These are phyloP conservation scores for Ophiostoma perfectum DNA, from an alignment of 2,329 filamentous ascomycete genomes.

Conservation along the genomic window DNA sequence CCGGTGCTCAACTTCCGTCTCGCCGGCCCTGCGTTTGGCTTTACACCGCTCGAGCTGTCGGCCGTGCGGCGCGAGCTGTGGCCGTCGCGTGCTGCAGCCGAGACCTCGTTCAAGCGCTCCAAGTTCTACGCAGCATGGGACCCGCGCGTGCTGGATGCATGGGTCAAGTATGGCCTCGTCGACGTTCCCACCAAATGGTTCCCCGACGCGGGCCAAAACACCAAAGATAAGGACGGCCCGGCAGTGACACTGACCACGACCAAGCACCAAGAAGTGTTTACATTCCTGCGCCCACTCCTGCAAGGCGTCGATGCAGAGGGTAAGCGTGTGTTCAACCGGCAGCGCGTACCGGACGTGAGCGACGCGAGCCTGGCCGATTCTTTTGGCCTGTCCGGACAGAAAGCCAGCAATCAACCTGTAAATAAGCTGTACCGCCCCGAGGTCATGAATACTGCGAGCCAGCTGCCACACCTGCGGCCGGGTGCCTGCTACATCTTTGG, in stretches of 20 bases:
- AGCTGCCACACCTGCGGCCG: slow-evolving; percentile 58
- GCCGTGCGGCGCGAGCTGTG: slow-evolving; percentile 71
- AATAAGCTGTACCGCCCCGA: slow-evolving; percentile 66
- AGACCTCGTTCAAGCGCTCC: slow-evolving; percentile 58
- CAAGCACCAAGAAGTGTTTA: slow-evolving; percentile 83
- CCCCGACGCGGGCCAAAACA: slow-evolving; percentile 34
- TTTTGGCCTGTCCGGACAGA: not conserved
- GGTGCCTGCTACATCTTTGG: slow-evolving; percentile 67
- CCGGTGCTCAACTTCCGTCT: slow-evolving; percentile 64
- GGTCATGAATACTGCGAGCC: slow-evolving; percentile 48
- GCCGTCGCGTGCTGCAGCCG: slow-evolving; percentile 68
- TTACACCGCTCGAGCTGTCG: slow-evolving; percentile 54
- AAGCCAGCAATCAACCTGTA: slow-evolving; percentile 15
- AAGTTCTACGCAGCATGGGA: slow-evolving; percentile 83
- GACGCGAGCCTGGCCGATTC: slow-evolving; percentile 32
- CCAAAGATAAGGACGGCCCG: slow-evolving; percentile 31
- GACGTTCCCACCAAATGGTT: slow-evolving; percentile 60
- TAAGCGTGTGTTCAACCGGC: slow-evolving; percentile 38
- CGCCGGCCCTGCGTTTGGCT: slow-evolving; percentile 32
- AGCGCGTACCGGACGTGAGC: slow-evolving; percentile 44
- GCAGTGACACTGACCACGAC: slow-evolving; percentile 68
- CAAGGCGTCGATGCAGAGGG: slow-evolving; percentile 38
- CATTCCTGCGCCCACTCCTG: slow-evolving; percentile 61
- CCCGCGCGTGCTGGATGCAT: slow-evolving; percentile 66
- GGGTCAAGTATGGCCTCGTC: slow-evolving; percentile 70